phyloP scores from a whole-genome alignment of 768 basidiomycete genomes.

The Pulveroboletus ravenelii region DNA sequence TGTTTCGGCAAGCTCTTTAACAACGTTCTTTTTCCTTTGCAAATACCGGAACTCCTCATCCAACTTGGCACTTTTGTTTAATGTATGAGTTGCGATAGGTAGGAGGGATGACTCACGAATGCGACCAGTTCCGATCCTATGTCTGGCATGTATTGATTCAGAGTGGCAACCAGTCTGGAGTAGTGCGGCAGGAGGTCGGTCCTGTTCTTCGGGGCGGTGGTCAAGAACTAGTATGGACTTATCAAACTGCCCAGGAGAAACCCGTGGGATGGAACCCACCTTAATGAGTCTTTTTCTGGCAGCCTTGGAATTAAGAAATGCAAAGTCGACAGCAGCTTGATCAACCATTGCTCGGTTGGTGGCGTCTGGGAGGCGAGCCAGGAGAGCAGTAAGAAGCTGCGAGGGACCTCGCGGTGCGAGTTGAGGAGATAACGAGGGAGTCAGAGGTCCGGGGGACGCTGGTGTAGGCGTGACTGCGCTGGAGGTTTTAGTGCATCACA shows the following conservation, averaged over 20 bases:
- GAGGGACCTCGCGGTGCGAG: slow-evolving; percentile 87
- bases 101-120: slow-evolving; percentile 48
- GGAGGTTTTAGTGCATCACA: slow-evolving; percentile 32
- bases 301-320: slow-evolving; percentile 94
- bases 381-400: slow-evolving; percentile 84
- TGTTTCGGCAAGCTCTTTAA: slow-evolving; percentile 83
- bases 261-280: slow-evolving; percentile 39
- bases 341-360: slow-evolving; percentile 87
- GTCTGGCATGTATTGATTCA: slow-evolving; percentile 92
- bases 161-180: slow-evolving; percentile 79
- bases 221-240: slow-evolving; percentile 55
- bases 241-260: slow-evolving; percentile 6
- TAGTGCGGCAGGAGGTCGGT: slow-evolving; percentile 93
- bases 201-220: slow-evolving; percentile 80
- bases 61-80: slow-evolving; percentile 46
- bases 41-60: slow-evolving; percentile 97
- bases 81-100: not conserved
- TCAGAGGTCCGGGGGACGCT: slow-evolving; percentile 58
- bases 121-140: slow-evolving; percentile 78
- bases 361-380: slow-evolving; percentile 90
- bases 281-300: slow-evolving; percentile 87
- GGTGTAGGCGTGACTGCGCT: slow-evolving; percentile 59
- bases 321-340: slow-evolving; percentile 92
- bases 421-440: slow-evolving; percentile 61
- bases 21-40: slow-evolving; percentile 88